Percentiles rank a stretch among this genome's conserved stretches.
These are phyloP conservation scores for Suhomyces panamericanus DNA, from an alignment of 1,139 yeast genomes.

Conservation along the genomic window DNA sequence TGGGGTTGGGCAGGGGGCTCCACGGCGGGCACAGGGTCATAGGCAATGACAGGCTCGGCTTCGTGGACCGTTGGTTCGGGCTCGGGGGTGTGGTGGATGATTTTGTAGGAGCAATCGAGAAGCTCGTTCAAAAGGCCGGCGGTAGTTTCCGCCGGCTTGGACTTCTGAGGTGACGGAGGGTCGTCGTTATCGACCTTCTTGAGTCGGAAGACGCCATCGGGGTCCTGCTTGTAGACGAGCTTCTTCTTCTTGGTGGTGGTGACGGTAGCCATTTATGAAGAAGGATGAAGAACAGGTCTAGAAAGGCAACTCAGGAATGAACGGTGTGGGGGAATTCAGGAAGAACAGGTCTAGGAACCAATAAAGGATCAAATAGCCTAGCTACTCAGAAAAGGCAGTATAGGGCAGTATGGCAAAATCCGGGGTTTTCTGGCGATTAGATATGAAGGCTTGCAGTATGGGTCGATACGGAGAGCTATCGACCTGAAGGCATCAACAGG, in stretches of 20 bases:
- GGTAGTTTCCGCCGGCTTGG: conserved; percentile 1
- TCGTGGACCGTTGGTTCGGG: neutral
- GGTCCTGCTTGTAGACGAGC: conserved; percentile 41
- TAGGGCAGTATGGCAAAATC: neutral
- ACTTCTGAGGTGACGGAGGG: conserved; percentile 8
- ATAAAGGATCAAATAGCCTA: too few species aligned
- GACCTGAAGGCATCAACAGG: too few species aligned
- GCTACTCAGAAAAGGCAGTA: too few species aligned
- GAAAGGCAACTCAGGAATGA: neutral
- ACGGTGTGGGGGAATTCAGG: too few species aligned
- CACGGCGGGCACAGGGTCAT: neutral
- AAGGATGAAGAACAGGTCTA: neutral
- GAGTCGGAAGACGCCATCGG: conserved; percentile 45
- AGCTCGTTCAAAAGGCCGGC: conserved; percentile 25
- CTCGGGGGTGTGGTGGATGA: conserved; percentile 5
- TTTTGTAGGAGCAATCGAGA: conserved; percentile 16
- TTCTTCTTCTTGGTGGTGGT: conserved; percentile 26
- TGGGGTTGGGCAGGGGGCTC: neutral
- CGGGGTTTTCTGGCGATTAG: neutral
- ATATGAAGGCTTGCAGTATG: too few species aligned
- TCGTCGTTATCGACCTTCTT: conserved; percentile 26
- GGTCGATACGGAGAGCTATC: too few species aligned
- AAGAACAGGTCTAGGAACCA: too few species aligned
- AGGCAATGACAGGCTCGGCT: neutral
- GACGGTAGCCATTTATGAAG: conserved; percentile 14